Evolutionary conservation across 2,329 filamentous ascomycete species (phyloP).

Genomic region (Apiospora pterosperma): DNA sequence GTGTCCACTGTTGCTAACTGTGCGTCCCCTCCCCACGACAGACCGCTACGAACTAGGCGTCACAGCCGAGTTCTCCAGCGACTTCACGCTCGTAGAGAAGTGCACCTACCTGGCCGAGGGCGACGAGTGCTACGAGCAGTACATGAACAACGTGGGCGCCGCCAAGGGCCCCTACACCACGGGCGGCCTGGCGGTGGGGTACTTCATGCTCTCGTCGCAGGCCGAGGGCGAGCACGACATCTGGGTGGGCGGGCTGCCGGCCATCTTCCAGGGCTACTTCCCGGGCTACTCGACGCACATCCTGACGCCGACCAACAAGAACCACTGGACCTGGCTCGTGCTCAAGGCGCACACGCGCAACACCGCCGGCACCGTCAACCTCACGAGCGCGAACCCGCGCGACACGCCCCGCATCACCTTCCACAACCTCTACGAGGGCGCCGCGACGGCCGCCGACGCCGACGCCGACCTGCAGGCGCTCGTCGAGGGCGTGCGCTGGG

Average conservation of each 20-base stretch:
- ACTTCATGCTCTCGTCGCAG: constrained; percentile 29
- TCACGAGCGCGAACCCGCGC: constrained; percentile 54
- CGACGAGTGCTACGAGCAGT: constrained; percentile 33
- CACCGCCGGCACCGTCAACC: constrained; percentile 50
- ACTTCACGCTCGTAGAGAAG: constrained; percentile 22
- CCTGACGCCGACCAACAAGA: constrained; percentile 24
- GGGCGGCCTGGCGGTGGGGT: constrained; percentile 45
- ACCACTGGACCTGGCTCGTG: constrained; percentile 36
- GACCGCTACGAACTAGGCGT: constrained; percentile 47
- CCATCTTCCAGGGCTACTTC: constrained; percentile 30
- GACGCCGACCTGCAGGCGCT: constrained; percentile 38
- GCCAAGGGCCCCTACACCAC: constrained; percentile 28
- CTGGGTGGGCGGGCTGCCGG: constrained; percentile 27
- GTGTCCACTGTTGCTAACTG: background rate
- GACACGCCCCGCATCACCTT: constrained; percentile 59
- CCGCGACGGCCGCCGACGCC: constrained; percentile 18
- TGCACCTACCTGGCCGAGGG: constrained; percentile 26
- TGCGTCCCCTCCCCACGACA: background rate
- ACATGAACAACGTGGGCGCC: constrained; percentile 17
- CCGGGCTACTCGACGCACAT: constrained; percentile 27
- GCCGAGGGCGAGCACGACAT: constrained; percentile 26
- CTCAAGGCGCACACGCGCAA: constrained; percentile 60
- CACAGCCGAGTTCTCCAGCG: constrained; percentile 33
- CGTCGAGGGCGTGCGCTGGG: constrained; percentile 42
- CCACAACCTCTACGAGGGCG: constrained; percentile 46